Percentiles rank a stretch among this genome's conserved stretches.
Conservation (phyloP, 176 grass and related monocot genomes). For the Thinopyrum elongatum region DNA sequence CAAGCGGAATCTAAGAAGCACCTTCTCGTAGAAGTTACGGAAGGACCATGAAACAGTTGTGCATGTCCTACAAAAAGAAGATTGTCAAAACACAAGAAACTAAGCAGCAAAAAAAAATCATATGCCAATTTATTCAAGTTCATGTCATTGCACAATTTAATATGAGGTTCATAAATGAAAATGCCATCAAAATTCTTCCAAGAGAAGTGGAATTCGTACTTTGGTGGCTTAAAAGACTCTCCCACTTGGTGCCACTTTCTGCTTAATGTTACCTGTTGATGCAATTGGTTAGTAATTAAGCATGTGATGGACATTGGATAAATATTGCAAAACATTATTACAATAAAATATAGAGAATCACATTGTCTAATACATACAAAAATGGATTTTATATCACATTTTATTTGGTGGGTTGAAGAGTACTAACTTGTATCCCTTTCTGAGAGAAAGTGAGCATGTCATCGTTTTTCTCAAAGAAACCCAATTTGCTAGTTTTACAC, state of each 20-base stretch:
- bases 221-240: constrained; percentile 93
- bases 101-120: background rate
- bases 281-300: constrained; percentile 26
- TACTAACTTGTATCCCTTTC: background rate
- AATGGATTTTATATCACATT: background rate
- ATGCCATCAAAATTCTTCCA: background rate
- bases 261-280: constrained; percentile 71
- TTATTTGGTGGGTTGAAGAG: background rate
- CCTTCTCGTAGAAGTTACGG: constrained; percentile 91
- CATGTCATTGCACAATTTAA: background rate
- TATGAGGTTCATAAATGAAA: background rate
- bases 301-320: background rate
- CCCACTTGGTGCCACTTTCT: constrained; percentile 94
- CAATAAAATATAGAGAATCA: no score
- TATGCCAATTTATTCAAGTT: background rate
- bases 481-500: background rate
- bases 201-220: constrained; percentile 46
- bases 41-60: constrained; percentile 98
- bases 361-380: background rate
- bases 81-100: background rate
- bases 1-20: constrained; percentile 16
- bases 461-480: background rate
- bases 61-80: constrained; percentile 68
- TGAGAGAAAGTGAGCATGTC: background rate
- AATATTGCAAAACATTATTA: background rate